Evolutionary conservation across 1,284 basidiomycete genomes (phyloP), one percentile per base, ranked within the genome.

Genomic region (Ganoderma leucocontextum): DNA sequence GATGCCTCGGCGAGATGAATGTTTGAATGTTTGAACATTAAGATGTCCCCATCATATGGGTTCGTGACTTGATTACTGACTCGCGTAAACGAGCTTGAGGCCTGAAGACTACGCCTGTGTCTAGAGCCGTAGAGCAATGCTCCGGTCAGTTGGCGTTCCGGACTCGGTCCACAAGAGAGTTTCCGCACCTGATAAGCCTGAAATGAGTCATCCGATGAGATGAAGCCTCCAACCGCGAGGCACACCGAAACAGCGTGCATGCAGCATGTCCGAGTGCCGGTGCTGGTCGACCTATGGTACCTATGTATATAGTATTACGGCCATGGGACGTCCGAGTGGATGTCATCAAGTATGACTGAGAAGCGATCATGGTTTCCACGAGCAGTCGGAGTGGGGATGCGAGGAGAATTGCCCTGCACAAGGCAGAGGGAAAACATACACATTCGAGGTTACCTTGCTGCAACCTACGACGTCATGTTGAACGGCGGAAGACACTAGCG

Each of bases 261-360:
- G 12, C 19, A 22, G 35, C 36, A 58, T 38, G 44, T 47, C 19
- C 44, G n/a, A 22, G n/a, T 49, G 13, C 13, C 41, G 17, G 41
- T 17, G 2, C 12, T 41, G 41, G 41, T 41, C 12, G 17, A 41
- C 39, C 12, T 29, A 2, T 29, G 29, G 29, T 29, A 2, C 29
- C 2, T 29, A 29, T 29, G 29, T 29, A 29, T 29, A 29, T 29
- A 29, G 29, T 29, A 29, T 12, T 12, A 41, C 39, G 12, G 39
- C 39, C 9, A 41, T 41, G 39, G 39, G 39, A 41, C 15, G n/a
- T 47, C 44, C 19, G 19, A 19, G 22, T n/a, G n/a, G 55, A 58
- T 38, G 55, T 58, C 55, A 58, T 58, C 55, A 22, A 22, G 55
- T 35, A 58, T 58, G 36, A 58, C 36, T 6, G 35, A 58, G 35